Base-by-base conservation (phyloP, 192 early-diverging fungal genomes). In the Dimargaris xerosporica region DNA sequence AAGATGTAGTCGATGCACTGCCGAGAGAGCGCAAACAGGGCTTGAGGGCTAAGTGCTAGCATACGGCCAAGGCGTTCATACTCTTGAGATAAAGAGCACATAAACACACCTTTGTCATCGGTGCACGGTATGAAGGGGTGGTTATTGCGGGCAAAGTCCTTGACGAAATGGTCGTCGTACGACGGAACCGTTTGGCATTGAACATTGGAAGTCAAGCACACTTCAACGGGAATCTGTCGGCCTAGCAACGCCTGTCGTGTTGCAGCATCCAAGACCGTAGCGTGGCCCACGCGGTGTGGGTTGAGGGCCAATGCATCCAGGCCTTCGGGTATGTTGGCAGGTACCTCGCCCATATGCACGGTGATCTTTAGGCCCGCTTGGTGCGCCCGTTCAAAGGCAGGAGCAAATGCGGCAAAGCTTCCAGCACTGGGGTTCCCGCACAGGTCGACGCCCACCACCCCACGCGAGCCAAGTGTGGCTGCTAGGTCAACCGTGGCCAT, bases 191-290 rank as follows among this genome's bases (percentile, higher is more conserved):
- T 82, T 55, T 78, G 76, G 50, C 79, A 70, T 2, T 82, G 47
- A 6, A 85, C 63, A 54, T 85, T 85, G 16, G 82, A 81, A 19
- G 83, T 84, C 70, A 84, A 71, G 62, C 83, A 85, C 2, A 81
- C 66, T 64, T 85, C 83, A 19, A 85, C 64, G 11, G 80, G 76
- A 29, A 81, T 74, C 26, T 66, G 39, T 9, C 66, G 44, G 23
- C 63, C 25, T 46, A 64, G 66, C 13, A 80, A 65, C 16, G 41
- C 63, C 19, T 62, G 45, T 23, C 69, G 59, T 7, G 55, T 65
- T 7, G 59, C 65, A 5, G 67, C 62, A 50, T 69, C 67, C 15
- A 85, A 56, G 42, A 69, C 63, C 7, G 80, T 85, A 25, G 72
- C 78, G 64, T 85, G 83, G 0, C 82, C 83, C 15, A 85, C 25